Evolutionary conservation across 2,329 filamentous ascomycete genomes (phyloP).

Genomic region (Phoma sp.): DNA sequence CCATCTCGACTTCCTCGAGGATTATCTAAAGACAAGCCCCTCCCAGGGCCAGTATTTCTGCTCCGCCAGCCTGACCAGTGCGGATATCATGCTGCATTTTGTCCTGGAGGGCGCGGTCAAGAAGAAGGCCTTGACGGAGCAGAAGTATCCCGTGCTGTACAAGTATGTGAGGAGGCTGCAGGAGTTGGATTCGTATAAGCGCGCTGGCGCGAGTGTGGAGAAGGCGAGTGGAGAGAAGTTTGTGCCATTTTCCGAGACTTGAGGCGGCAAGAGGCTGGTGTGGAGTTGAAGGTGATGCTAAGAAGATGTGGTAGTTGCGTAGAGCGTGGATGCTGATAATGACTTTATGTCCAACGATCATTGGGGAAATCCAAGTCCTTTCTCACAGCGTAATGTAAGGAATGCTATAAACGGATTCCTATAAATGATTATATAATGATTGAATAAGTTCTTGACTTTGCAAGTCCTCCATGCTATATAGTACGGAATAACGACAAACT

Average conservation of each 20-base stretch:
- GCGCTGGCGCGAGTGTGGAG: constrained; percentile 57
- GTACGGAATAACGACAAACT: too few species aligned
- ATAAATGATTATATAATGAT: too few species aligned
- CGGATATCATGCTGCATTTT: constrained; percentile 61
- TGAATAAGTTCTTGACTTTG: too few species aligned
- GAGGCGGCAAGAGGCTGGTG: background rate
- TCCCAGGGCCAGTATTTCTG: constrained; percentile 59
- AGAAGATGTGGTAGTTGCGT: too few species aligned
- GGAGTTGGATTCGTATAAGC: constrained; percentile 53
- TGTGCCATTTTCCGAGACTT: constrained; percentile 40
- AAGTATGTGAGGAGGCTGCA: constrained; percentile 55
- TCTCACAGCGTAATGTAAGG: too few species aligned
- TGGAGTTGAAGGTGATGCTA: background rate
- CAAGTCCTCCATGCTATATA: too few species aligned
- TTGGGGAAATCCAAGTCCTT: too few species aligned
- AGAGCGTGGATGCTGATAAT: too few species aligned
- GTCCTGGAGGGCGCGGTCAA: constrained; percentile 54
- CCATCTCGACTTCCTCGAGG: constrained; percentile 59
- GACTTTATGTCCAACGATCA: too few species aligned
- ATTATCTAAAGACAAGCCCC: constrained; percentile 55
- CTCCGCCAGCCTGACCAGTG: constrained; percentile 56
- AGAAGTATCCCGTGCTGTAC: constrained; percentile 54
- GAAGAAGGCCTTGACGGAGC: constrained; percentile 47
- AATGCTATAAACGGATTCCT: too few species aligned
- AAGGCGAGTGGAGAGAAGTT: constrained; percentile 48